These are phyloP conservation scores for Rickenella mellea DNA, from an alignment of 768 basidiomycete species.

Conservation along the genomic window DNA sequence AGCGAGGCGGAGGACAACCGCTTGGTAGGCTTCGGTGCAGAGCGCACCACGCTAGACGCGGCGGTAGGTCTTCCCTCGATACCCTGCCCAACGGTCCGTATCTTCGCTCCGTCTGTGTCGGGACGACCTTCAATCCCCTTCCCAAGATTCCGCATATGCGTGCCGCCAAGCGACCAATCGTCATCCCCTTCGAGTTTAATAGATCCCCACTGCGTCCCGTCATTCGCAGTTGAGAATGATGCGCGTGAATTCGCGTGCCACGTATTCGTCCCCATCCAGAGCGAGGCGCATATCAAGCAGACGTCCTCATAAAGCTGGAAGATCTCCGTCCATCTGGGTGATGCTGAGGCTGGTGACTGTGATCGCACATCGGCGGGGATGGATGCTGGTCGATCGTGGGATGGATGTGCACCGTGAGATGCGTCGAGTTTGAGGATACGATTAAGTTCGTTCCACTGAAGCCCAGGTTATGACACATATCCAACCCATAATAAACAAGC, in stretches of 20 bases:
- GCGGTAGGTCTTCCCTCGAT: conserved; percentile 51
- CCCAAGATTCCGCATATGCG: conserved; percentile 48
- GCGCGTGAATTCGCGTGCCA: conserved; percentile 41
- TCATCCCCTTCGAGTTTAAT: conserved; percentile 61
- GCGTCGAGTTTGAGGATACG: conserved; percentile 53
- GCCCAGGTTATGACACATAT: not conserved
- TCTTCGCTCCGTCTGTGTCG: conserved; percentile 20
- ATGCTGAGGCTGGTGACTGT: conserved; percentile 21
- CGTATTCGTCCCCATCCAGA: conserved; percentile 56
- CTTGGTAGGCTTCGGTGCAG: not conserved
- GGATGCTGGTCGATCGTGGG: conserved; percentile 22
- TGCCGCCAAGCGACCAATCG: conserved; percentile 32
- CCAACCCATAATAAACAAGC: not conserved
- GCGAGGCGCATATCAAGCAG: conserved; percentile 69
- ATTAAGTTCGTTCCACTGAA: conserved; percentile 71
- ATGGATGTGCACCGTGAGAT: conserved; percentile 10
- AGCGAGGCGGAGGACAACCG: not conserved
- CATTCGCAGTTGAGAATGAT: conserved; percentile 40
- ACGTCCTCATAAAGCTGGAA: conserved; percentile 84
- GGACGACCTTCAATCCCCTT: conserved; percentile 65
- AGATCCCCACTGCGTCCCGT: conserved; percentile 44
- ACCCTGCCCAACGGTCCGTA: conserved; percentile 57
- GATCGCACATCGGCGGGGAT: conserved; percentile 15
- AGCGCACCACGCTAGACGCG: conserved; percentile 8
- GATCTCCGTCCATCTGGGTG: conserved; percentile 55